Conservation (phyloP, 73 alveolate species). For the Effrenium voratum region DNA sequence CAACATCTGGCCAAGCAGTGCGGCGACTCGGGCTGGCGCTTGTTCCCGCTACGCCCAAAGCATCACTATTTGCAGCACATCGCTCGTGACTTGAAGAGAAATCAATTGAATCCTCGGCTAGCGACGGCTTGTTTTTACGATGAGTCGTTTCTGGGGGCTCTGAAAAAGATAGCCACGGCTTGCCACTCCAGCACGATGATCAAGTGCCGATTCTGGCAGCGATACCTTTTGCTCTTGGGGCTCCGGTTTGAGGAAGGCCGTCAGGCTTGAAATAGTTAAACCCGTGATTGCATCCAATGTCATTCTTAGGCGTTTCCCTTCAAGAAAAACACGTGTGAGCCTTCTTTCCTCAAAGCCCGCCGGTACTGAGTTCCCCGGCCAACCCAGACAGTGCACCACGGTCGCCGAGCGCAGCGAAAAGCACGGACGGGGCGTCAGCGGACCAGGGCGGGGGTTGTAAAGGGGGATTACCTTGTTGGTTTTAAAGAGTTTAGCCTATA, state of each 20-base stretch:
- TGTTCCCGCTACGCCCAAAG: constrained; percentile 5
- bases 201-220: background rate
- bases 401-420: too few relatives aligned
- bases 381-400: too few relatives aligned
- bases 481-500: too few relatives aligned
- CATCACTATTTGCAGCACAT: constrained; percentile 17
- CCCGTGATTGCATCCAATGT: too few relatives aligned
- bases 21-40: background rate
- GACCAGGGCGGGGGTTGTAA: too few relatives aligned
- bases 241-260: background rate
- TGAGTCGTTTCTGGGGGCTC: background rate
- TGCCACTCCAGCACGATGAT: constrained; percentile 37
- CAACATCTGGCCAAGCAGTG: constrained; percentile 9
- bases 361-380: too few relatives aligned
- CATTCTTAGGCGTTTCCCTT: too few relatives aligned
- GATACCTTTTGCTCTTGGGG: background rate
- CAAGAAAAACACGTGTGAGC: too few relatives aligned
- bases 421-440: too few relatives aligned
- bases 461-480: too few relatives aligned
- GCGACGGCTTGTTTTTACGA: background rate
- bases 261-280: background rate
- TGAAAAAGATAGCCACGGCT: background rate
- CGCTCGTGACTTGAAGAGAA: background rate
- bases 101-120: background rate
- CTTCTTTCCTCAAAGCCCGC: too few relatives aligned